These are phyloP conservation scores for Apodospora peruviana DNA, from an alignment of 495 filamentous ascomycete genomes.

Conservation along the genomic window DNA sequence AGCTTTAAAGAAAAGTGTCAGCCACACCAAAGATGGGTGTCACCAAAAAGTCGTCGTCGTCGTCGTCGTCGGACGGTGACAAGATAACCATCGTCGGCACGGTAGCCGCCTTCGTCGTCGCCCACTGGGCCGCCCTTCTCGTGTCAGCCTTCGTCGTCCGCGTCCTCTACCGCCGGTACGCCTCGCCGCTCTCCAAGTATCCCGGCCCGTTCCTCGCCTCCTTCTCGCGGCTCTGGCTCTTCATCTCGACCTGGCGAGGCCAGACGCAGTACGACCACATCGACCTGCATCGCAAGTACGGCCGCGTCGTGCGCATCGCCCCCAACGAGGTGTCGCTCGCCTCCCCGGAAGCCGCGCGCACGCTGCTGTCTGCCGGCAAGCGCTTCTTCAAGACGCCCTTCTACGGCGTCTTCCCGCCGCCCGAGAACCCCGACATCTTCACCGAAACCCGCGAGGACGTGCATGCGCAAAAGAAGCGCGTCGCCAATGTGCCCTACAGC, in stretches of 20 bases:
- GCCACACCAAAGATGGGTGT: no score
- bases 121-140: constrained; percentile 33
- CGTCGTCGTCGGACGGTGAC: no score
- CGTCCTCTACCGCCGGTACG: constrained; percentile 34
- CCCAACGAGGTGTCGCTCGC: constrained; percentile 52
- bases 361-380: constrained; percentile 44
- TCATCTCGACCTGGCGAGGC: constrained; percentile 30
- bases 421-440: constrained; percentile 56
- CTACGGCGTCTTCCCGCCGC: constrained; percentile 50
- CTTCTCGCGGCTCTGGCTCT: constrained; percentile 41
- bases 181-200: constrained; percentile 40
- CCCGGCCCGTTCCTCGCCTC: constrained; percentile 47
- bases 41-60: no score
- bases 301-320: constrained; percentile 49
- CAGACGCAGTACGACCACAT: constrained; percentile 42
- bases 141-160: constrained; percentile 26
- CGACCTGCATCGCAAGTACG: constrained; percentile 46
- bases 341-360: constrained; percentile 43
- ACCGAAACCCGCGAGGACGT: constrained; percentile 49
- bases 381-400: constrained; percentile 53
- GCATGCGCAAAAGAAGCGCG: constrained; percentile 51
- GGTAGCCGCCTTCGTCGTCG: constrained; percentile 20
- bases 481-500: constrained; percentile 48
- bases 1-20: no score
- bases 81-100: constrained; percentile 22